A percentile compares a stretch with the other conserved stretches of the same genome.
Evolutionary conservation across 2,329 filamentous ascomycete genomes (phyloP).

Genomic region (Dendrostoma leiphaemia): DNA sequence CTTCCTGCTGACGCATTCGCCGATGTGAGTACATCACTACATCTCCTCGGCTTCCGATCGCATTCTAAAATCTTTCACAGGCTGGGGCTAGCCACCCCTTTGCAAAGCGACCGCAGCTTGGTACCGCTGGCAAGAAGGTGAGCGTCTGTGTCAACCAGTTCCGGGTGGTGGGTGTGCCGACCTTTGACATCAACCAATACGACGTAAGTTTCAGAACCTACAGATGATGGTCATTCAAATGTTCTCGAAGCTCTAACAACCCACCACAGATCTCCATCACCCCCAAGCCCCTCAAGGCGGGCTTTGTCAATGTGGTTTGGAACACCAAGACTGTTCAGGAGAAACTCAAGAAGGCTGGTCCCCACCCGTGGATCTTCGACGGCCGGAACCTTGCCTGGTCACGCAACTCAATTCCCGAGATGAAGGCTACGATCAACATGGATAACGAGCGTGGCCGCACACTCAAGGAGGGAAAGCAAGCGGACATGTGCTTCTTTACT

Average conservation of each 20-base stretch:
- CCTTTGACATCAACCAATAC: conserved; percentile 72
- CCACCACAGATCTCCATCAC: conserved; percentile 61
- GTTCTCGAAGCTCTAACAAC: conserved; percentile 18
- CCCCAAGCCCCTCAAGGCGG: conserved; percentile 58
- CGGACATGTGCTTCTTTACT: conserved; percentile 56
- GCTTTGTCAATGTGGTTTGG: conserved; percentile 74
- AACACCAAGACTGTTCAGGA: conserved; percentile 58
- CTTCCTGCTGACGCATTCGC: conserved; percentile 57
- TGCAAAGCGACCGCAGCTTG: conserved; percentile 53
- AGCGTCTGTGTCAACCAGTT: conserved; percentile 71
- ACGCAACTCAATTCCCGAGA: conserved; percentile 36
- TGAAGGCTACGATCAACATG: conserved; percentile 66
- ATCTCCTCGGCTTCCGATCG: not conserved
- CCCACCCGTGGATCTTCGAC: conserved; percentile 67
- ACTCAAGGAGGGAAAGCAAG: conserved; percentile 29
- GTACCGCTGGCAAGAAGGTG: conserved; percentile 54
- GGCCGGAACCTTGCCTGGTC: conserved; percentile 83
- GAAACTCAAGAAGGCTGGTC: conserved; percentile 41
- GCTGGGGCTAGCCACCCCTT: conserved; percentile 30
- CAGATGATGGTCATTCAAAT: not conserved
- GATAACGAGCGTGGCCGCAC: conserved; percentile 56
- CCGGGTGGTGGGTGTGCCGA: conserved; percentile 60
- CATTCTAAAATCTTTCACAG: conserved; percentile 23
- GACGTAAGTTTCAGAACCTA: conserved; percentile 59
- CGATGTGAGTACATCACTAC: conserved; percentile 28